These are phyloP conservation scores for Fusarium falciforme DNA, from an alignment of 2,329 filamentous ascomycete genomes.

Conservation along the genomic window DNA sequence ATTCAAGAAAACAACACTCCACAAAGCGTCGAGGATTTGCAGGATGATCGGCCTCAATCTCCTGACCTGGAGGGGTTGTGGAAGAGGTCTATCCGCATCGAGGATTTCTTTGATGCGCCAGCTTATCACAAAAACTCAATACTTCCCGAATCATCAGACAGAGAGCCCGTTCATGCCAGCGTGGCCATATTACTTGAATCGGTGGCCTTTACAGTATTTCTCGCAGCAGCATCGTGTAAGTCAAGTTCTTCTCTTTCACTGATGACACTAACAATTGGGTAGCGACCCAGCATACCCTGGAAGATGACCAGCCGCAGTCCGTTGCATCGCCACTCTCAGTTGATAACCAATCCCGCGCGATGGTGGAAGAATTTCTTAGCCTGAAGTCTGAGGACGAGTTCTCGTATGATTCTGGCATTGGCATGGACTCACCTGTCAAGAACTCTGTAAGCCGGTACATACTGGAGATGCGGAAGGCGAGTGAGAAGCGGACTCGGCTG, in stretches of 20 bases:
- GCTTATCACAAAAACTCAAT: neutral
- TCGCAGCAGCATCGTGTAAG: constrained; percentile 33
- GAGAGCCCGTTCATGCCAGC: constrained; percentile 23
- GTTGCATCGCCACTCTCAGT: constrained; percentile 17
- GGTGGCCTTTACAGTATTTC: constrained; percentile 35
- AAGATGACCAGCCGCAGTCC: constrained; percentile 6
- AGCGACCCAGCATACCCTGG: constrained; percentile 36
- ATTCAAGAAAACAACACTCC: neutral
- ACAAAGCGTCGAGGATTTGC: constrained; percentile 5
- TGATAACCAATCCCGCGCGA: constrained; percentile 23
- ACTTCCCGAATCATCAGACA: neutral
- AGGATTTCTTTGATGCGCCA: constrained; percentile 11
- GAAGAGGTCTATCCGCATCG: constrained; percentile 27
- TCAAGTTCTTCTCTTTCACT: neutral
- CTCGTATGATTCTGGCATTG: constrained; percentile 38
- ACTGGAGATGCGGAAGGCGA: constrained; percentile 25
- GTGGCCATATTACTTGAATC: constrained; percentile 34
- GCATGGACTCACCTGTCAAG: constrained; percentile 16
- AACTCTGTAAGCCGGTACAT: constrained; percentile 23
- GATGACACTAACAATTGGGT: neutral
- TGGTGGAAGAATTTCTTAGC: constrained; percentile 34
- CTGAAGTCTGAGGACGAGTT: constrained; percentile 22
- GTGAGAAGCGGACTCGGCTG: constrained; percentile 14
- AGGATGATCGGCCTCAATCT: constrained; percentile 11
- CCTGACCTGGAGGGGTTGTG: constrained; percentile 14